Percentiles rank a stretch among this genome's conserved stretches.
Evolutionary conservation across 441 rosid genomes (phyloP).

Genomic region (Corymbia calophylla): DNA sequence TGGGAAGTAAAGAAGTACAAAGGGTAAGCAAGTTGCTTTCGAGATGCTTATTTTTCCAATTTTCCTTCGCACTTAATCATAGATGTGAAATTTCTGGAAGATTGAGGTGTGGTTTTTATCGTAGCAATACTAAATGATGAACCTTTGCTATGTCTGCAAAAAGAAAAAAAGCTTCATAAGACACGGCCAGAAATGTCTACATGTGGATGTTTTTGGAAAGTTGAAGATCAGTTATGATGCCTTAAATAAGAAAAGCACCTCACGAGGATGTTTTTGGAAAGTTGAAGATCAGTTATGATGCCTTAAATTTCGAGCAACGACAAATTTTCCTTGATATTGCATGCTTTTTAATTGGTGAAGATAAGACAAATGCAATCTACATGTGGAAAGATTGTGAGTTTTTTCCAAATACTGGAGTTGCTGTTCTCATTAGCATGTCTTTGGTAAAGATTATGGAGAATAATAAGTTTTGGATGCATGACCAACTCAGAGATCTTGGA

Average conservation of each 20-base stretch:
- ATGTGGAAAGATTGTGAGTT: background rate
- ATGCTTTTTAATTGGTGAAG: background rate
- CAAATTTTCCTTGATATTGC: slow-evolving; percentile 1
- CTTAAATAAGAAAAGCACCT: background rate
- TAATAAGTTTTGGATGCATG: background rate
- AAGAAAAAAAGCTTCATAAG: background rate
- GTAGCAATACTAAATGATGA: background rate
- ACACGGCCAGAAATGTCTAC: no score
- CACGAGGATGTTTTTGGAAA: background rate
- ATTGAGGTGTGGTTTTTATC: background rate
- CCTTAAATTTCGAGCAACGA: background rate
- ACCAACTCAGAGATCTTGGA: background rate
- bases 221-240: no score
- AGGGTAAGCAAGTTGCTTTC: background rate
- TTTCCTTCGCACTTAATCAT: background rate
- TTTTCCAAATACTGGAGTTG: background rate
- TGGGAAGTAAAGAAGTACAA: background rate
- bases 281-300: background rate
- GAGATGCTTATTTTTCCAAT: background rate
- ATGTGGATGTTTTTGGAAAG: no score
- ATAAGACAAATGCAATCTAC: background rate
- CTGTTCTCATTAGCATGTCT: background rate
- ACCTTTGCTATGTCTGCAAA: background rate
- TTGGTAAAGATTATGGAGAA: background rate
- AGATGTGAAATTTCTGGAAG: background rate